Base-by-base conservation (phyloP, 805 yeast genomes). In the Saccharomycopsis sp. region DNA sequence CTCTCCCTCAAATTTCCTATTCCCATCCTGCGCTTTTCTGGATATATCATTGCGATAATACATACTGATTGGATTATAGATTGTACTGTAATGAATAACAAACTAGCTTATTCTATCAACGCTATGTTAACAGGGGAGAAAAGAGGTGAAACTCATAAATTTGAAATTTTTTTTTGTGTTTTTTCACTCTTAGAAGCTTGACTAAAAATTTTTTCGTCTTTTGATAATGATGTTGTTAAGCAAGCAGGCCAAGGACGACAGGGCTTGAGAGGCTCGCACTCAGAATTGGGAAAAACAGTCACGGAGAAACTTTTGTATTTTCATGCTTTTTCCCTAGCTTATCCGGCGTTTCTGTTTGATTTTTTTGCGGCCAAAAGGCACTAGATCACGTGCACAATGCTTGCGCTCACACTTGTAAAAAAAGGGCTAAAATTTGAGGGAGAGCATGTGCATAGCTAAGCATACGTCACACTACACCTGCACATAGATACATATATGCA, bases 141-240 rank as follows among this genome's bases (percentile, higher is more conserved):
- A 20, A n/a, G n/a, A n/a, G n/a, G n/a, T n/a, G 47, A n/a, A 34
- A 23, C 24, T 56, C 23, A 44, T 18, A 12, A 12, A 44, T 12
- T 12, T 44, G 48, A 44, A 44, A 44, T 44, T 44, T 44, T 44
- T 44, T 44, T 44, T 44, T 44, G 37, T 29, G 37, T 44, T 44
- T 44, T 18, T 44, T 44, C 16, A n/a, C 48, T 44, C 48, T 12
- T 40, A 16, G 24, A 2, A 5, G 37, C 9, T 29, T 29, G 37
- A 12, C 5, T 29, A n/a, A 18, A 14, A 47, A 47, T 44, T 37
- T 44, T 21, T 23, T 48, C n/a, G n/a, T 23, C 40, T 23, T 18
- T 29, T 12, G 12, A 7, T 29, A 7, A 5, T 5, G 37, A 29
- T 29, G 12, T 29, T n/a, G n/a, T n/a, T n/a, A n/a, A n/a, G n/a